Percentiles rank a stretch among this genome's conserved stretches.
Conservation (phyloP, 2,329 filamentous ascomycete species). For the Mycosphaerelloides madeirae region DNA sequence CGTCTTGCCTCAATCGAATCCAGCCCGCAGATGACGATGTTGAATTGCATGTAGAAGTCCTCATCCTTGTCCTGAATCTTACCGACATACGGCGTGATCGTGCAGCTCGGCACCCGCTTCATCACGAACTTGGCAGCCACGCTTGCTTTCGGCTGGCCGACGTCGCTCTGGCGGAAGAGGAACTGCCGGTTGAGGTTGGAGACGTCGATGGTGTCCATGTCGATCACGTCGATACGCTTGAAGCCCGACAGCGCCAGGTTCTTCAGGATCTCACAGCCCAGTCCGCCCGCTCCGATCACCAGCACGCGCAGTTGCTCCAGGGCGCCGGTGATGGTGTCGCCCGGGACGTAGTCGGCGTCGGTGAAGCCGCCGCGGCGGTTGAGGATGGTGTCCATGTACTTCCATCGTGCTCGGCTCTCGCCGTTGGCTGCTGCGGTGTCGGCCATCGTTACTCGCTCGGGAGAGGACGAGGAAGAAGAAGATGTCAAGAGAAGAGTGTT, state of each 20-base stretch:
- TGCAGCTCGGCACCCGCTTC: conserved; percentile 80
- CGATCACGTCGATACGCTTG: conserved; percentile 95
- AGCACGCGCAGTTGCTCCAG: conserved; percentile 61
- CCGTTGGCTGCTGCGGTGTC: conserved; percentile 18
- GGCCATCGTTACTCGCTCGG: no score
- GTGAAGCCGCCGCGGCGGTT: conserved; percentile 75
- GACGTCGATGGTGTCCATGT: conserved; percentile 99
- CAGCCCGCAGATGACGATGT: conserved; percentile 85
- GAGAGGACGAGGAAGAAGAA: no score
- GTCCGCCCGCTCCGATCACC: conserved; percentile 77
- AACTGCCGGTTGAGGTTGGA: conserved; percentile 98
- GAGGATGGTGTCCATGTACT: conserved; percentile 76
- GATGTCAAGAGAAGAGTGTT: no score
- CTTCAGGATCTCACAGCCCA: conserved; percentile 96
- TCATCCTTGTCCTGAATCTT: conserved; percentile 97
- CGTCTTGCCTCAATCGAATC: conserved; percentile 96
- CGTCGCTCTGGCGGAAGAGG: conserved; percentile 84
- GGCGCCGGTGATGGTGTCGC: conserved; percentile 48
- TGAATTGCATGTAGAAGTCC: conserved; percentile 95
- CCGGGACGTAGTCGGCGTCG: conserved; percentile 51
- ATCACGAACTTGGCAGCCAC: conserved; percentile 90
- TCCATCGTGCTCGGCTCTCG: conserved; percentile 49
- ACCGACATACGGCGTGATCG: conserved; percentile 88
- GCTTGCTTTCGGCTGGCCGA: conserved; percentile 89
- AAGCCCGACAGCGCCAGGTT: conserved; percentile 93